Evolutionary conservation across 1,284 basidiomycete genomes (phyloP).

Genomic region (Trametes polyzona): DNA sequence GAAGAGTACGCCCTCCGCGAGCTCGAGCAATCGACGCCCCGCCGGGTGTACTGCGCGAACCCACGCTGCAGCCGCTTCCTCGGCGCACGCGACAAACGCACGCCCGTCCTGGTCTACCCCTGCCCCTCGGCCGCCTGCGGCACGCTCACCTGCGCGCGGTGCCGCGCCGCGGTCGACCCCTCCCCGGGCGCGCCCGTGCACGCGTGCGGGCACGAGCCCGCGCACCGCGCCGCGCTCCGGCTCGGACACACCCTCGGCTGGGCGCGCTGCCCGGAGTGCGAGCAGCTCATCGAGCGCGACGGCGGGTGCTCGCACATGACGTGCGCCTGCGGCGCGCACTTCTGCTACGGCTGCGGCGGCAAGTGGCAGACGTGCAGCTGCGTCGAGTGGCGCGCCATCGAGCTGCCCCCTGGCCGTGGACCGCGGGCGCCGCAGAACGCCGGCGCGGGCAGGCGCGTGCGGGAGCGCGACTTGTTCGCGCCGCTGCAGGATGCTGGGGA

Average conservation of each 20-base stretch:
- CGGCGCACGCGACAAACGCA: conserved; percentile 34
- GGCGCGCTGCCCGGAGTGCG: conserved; percentile 48
- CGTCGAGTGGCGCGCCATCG: conserved; percentile 38
- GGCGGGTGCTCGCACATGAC: conserved; percentile 52
- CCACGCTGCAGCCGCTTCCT: conserved; percentile 46
- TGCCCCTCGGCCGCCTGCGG: conserved; percentile 33
- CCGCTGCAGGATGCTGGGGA: conserved; percentile 16
- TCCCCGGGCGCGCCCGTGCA: conserved; percentile 21
- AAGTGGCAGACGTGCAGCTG: conserved; percentile 46
- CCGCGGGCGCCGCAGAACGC: conserved; percentile 34
- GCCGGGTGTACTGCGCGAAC: conserved; percentile 49
- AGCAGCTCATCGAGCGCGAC: conserved; percentile 45
- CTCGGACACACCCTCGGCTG: conserved; percentile 42
- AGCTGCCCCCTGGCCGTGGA: not conserved
- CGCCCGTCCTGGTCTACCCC: conserved; percentile 24
- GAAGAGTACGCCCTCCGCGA: conserved; percentile 36
- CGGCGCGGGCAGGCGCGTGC: conserved; percentile 39
- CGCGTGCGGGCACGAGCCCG: conserved; percentile 35
- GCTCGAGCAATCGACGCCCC: conserved; percentile 41
- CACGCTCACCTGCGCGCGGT: conserved; percentile 39
- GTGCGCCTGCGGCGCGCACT: conserved; percentile 48
- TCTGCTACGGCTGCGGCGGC: conserved; percentile 47
- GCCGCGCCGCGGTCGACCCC: conserved; percentile 33
- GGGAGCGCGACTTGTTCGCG: conserved; percentile 36
- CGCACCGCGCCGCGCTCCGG: conserved; percentile 36